These are phyloP conservation scores for Davidsoniella neocaledoniae DNA, from an alignment of 2,329 filamentous ascomycete species.

Conservation along the genomic window DNA sequence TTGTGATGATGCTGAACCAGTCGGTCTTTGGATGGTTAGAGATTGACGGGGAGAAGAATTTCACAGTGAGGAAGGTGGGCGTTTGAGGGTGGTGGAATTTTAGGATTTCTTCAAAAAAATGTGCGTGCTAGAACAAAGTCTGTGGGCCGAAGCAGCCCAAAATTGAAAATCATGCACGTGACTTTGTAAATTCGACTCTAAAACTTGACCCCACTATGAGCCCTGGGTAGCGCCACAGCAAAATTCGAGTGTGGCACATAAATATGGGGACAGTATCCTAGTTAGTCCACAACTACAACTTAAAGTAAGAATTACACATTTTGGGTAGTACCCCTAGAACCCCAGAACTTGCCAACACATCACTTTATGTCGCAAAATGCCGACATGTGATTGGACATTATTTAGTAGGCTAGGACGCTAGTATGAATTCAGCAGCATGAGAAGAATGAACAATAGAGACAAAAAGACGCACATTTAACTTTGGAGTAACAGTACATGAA, in stretches of 20 bases:
- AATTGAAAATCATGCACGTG: constrained; percentile 4
- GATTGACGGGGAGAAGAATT: constrained; percentile 12
- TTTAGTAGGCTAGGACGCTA: too few relatives aligned
- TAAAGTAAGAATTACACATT: too few relatives aligned
- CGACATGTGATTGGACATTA: too few relatives aligned
- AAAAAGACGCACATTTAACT: neutral
- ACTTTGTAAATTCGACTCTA: constrained; percentile 9
- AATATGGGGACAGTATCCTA: too few relatives aligned
- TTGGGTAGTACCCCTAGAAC: too few relatives aligned
- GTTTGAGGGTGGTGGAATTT: constrained; percentile 13
- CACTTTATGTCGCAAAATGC: too few relatives aligned
- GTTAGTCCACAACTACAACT: too few relatives aligned
- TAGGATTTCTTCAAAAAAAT: constrained; percentile 12
- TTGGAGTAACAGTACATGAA: neutral
- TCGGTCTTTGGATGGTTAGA: constrained; percentile 25
- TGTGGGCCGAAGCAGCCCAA: constrained; percentile 12
- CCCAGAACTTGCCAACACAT: too few relatives aligned
- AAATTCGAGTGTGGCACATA: neutral
- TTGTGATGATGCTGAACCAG: constrained; percentile 33
- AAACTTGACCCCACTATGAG: constrained; percentile 4
- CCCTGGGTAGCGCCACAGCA: constrained; percentile 4
- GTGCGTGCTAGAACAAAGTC: constrained; percentile 10
- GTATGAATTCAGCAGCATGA: neutral
- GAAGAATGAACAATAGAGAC: neutral
- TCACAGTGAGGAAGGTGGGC: constrained; percentile 9